Conservation (phyloP, 805 yeast species). For the Ogataea paradorogensis region DNA sequence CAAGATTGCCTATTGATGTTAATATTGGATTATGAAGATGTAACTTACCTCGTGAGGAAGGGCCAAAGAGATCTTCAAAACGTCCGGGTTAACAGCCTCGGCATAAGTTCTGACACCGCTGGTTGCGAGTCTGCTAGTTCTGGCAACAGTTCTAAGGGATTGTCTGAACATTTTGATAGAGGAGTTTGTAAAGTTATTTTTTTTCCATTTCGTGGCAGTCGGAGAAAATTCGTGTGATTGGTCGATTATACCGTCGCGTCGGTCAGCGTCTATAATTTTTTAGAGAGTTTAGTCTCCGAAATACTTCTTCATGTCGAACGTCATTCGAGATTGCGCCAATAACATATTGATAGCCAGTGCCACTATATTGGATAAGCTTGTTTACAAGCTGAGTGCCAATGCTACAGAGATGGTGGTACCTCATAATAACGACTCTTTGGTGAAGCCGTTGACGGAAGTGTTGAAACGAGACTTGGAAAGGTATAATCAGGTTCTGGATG, state of each 20-base stretch:
- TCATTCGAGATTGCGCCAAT: conserved; percentile 31
- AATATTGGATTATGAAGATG: not conserved
- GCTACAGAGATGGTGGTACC: conserved; percentile 28
- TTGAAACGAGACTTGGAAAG: conserved; percentile 26
- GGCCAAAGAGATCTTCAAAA: conserved; percentile 83
- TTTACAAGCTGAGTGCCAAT: conserved; percentile 25
- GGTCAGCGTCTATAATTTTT: conserved; percentile 11
- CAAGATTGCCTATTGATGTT: conserved; percentile 27
- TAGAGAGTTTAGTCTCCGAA: not conserved
- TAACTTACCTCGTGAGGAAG: conserved; percentile 68
- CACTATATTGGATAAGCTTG: conserved; percentile 30
- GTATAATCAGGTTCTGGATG: conserved; percentile 31
- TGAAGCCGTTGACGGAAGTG: conserved; percentile 25
- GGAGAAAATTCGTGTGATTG: conserved; percentile 6
- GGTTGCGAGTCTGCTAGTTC: conserved; percentile 55
- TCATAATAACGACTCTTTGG: conserved; percentile 28
- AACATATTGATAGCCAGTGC: conserved; percentile 34
- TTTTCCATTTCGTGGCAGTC: conserved; percentile 11
- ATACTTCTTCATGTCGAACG: conserved; percentile 22
- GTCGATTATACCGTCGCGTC: conserved; percentile 14
- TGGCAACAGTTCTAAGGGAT: conserved; percentile 57
- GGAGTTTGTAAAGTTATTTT: conserved; percentile 6
- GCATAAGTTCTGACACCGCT: conserved; percentile 82
- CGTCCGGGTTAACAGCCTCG: conserved; percentile 61
- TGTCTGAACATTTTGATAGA: conserved; percentile 55